A percentile compares a stretch with the other conserved stretches of the same genome.
Conservation (phyloP, 208 protist genomes). For the Acanthamoeba royreba region DNA sequence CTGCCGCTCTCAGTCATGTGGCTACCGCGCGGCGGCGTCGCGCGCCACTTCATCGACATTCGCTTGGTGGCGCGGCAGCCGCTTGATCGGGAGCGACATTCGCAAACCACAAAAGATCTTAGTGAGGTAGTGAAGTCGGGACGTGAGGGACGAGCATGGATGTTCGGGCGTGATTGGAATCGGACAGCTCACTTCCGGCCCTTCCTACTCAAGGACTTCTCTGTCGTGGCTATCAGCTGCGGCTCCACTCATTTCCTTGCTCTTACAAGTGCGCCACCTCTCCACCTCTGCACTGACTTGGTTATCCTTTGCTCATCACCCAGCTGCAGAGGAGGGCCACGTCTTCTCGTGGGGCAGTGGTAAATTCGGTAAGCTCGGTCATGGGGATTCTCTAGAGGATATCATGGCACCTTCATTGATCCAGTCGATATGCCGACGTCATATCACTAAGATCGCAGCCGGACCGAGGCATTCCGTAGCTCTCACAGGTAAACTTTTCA, state of each 20-base stretch:
- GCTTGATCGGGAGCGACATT: not conserved
- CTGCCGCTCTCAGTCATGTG: not conserved
- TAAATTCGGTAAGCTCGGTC: not conserved
- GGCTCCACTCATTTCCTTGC: not conserved
- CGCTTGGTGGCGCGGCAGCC: not conserved
- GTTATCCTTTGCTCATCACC: not conserved
- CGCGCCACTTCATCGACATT: not conserved
- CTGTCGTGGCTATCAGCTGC: not conserved
- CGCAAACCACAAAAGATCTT: not conserved
- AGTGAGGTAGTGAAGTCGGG: not conserved
- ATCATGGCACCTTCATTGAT: not conserved
- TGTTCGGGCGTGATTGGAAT: slow-evolving; percentile 7
- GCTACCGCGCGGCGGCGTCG: not conserved
- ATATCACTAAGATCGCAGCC: not conserved
- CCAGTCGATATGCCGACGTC: not conserved
- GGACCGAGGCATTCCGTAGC: not conserved
- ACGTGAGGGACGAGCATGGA: not conserved
- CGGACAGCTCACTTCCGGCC: not conserved
- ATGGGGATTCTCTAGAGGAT: not conserved
- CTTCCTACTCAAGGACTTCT: not conserved
- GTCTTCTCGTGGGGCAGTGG: not conserved
- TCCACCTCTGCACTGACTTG: not conserved
- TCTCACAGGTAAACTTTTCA: not conserved
- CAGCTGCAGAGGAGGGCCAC: not conserved
- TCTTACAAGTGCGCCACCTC: not conserved